phyloP scores from a whole-genome alignment of 805 yeast genomes.

The Starmerella geochares region DNA sequence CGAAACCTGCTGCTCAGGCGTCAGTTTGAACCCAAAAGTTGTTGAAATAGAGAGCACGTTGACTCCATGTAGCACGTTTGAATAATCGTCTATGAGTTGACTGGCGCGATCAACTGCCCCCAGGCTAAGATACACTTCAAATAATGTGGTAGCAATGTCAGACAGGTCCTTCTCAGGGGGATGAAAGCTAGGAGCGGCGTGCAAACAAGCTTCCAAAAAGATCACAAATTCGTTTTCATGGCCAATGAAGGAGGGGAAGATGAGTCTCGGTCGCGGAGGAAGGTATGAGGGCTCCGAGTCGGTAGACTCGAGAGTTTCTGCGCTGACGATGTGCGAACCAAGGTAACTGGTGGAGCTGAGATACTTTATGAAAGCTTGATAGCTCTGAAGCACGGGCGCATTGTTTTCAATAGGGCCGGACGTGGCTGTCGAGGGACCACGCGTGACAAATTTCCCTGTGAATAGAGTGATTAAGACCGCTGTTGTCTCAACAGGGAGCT shows the following conservation, averaged over 20 bases:
- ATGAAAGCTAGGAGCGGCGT: conserved; percentile 64
- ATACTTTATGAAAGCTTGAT: conserved; percentile 49
- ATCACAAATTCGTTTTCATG: conserved; percentile 83
- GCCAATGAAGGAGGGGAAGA: conserved; percentile 76
- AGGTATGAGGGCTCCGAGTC: conserved; percentile 41
- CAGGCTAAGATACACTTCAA: conserved; percentile 66
- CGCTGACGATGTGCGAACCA: conserved; percentile 22
- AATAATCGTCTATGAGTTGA: conserved; percentile 39
- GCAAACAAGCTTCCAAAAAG: conserved; percentile 83
- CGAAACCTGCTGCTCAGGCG: conserved; percentile 13
- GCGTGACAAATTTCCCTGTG: conserved; percentile 67
- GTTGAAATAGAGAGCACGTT: conserved; percentile 35
- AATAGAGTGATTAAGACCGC: conserved; percentile 73
- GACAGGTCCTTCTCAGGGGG: conserved; percentile 59
- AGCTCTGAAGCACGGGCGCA: conserved; percentile 39
- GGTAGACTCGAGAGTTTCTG: conserved; percentile 17
- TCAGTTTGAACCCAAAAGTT: conserved; percentile 26
- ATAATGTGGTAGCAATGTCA: conserved; percentile 66
- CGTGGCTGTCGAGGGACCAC: neutral
- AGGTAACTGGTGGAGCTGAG: conserved; percentile 29
- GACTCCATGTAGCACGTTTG: conserved; percentile 45
- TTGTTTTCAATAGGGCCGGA: conserved; percentile 3
- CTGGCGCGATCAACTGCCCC: conserved; percentile 49
- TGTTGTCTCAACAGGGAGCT: conserved; percentile 70
- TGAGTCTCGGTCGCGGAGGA: conserved; percentile 82